phyloP scores from a whole-genome alignment of 192 early-diverging fungal genomes.

The Kappamyces sp. region DNA sequence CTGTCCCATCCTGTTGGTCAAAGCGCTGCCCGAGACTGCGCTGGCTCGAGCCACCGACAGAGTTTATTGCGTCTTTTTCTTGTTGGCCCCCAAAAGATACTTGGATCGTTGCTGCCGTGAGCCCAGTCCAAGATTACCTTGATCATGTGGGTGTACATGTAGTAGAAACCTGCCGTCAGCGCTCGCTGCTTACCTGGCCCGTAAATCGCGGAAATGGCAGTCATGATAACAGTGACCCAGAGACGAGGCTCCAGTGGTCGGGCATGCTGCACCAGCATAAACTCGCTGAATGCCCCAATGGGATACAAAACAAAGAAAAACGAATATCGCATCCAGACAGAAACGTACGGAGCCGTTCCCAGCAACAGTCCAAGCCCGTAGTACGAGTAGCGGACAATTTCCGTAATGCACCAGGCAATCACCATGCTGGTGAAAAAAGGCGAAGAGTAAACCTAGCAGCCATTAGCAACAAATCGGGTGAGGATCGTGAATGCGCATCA shows the following conservation, averaged over 20 bases:
- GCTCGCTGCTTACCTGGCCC: conserved; percentile 51
- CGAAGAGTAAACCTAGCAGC: conserved; percentile 24
- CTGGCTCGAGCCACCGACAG: too few relatives aligned
- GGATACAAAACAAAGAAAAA: conserved; percentile 95
- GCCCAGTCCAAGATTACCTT: neutral
- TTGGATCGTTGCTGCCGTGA: conserved; percentile 63
- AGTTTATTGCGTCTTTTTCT: conserved; percentile 6
- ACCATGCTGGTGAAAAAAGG: conserved; percentile 71
- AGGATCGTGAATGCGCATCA: conserved; percentile 6
- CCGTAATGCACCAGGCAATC: conserved; percentile 87
- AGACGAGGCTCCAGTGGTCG: conserved; percentile 5
- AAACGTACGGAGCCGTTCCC: conserved; percentile 44
- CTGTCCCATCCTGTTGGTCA: too few relatives aligned
- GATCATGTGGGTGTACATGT: conserved; percentile 91
- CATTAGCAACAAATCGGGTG: conserved; percentile 47
- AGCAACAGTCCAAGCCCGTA: conserved; percentile 68
- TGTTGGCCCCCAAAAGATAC: conserved; percentile 25
- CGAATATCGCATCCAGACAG: conserved; percentile 81
- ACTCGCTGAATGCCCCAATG: conserved; percentile 78
- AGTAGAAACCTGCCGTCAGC: conserved; percentile 59
- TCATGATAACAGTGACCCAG: conserved; percentile 24
- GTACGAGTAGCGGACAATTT: conserved; percentile 87
- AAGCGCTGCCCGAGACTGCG: too few relatives aligned
- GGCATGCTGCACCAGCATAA: conserved; percentile 57
- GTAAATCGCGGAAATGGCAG: conserved; percentile 60